Conservation (phyloP, 1,139 yeast genomes). For the Trichomonascaceae sp. region DNA sequence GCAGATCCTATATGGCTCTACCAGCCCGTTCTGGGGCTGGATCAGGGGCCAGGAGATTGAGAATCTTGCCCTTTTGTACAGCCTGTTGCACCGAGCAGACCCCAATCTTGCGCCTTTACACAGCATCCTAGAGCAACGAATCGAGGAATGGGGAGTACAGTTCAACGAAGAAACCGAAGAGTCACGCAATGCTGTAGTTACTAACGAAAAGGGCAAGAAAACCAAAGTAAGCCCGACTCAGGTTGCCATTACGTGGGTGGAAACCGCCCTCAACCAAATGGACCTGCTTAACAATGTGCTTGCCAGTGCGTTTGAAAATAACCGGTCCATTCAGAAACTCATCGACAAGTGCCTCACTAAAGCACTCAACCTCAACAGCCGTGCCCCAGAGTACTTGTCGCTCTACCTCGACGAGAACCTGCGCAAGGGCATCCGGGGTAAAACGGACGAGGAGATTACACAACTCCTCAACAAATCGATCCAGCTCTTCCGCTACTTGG, state of each 20-base stretch:
- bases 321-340: slow-evolving; percentile 39
- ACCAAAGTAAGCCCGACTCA: slow-evolving; percentile 26
- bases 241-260: slow-evolving; percentile 62
- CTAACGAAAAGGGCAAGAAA: no score
- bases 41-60: slow-evolving; percentile 29
- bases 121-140: slow-evolving; percentile 35
- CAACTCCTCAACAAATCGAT: slow-evolving; percentile 43
- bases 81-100: slow-evolving; percentile 42
- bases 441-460: slow-evolving; percentile 41
- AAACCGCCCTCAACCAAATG: slow-evolving; percentile 41
- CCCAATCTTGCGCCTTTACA: slow-evolving; percentile 38
- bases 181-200: no score
- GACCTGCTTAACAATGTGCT: slow-evolving; percentile 39
- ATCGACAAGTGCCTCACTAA: slow-evolving; percentile 51
- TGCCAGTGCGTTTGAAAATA: slow-evolving; percentile 35
- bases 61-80: slow-evolving; percentile 36
- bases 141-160: slow-evolving; percentile 33
- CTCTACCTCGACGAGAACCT: slow-evolving; percentile 61
- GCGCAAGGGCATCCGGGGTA: slow-evolving; percentile 44
- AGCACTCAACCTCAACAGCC: slow-evolving; percentile 44
- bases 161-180: slow-evolving; percentile 17
- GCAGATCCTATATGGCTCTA: slow-evolving; percentile 33
- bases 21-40: slow-evolving; percentile 49
- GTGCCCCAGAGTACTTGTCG: slow-evolving; percentile 63
- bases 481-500: slow-evolving; percentile 50